Percentiles rank a stretch among this genome's conserved stretches.
phyloP scores from a whole-genome alignment of 2,329 filamentous ascomycete species.

The Elsinoe perseae region DNA sequence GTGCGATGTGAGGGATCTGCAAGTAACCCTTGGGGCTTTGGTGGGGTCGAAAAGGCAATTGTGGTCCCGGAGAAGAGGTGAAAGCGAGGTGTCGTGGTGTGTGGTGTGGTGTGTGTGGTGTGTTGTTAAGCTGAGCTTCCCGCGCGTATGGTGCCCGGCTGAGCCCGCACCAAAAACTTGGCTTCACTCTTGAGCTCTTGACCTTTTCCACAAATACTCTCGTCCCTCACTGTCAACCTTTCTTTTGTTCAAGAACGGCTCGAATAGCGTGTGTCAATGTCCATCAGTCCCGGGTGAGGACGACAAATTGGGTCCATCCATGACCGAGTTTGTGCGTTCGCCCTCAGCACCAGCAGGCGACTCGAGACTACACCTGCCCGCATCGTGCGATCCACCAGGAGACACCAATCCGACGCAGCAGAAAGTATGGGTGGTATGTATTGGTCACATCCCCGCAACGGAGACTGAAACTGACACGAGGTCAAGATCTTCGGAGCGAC shows the following conservation, averaged over 20 bases:
- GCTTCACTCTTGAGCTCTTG: not conserved
- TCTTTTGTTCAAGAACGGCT: not conserved
- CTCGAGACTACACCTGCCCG: slow-evolving; percentile 57
- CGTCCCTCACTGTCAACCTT: not conserved
- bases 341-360: slow-evolving; percentile 18
- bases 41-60: not conserved
- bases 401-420: slow-evolving; percentile 61
- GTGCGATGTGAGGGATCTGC: not conserved
- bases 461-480: slow-evolving; percentile 4
- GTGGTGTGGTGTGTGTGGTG: too few species aligned
- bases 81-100: not conserved
- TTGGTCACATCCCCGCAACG: not conserved
- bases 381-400: slow-evolving; percentile 78
- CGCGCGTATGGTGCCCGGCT: too few species aligned
- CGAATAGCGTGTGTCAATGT: not conserved
- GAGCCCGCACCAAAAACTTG: not conserved
- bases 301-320: slow-evolving; percentile 4
- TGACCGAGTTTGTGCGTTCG: slow-evolving; percentile 19
- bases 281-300: not conserved
- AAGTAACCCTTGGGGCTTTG: not conserved
- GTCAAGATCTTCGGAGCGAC: slow-evolving; percentile 81
- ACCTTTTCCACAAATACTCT: not conserved
- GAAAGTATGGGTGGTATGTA: slow-evolving; percentile 78
- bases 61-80: not conserved
- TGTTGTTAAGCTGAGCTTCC: too few species aligned